Percentiles rank a stretch among this genome's conserved stretches.
These are phyloP conservation scores for Coprinellus micaceus DNA, from an alignment of 768 basidiomycete species.

Conservation along the genomic window DNA sequence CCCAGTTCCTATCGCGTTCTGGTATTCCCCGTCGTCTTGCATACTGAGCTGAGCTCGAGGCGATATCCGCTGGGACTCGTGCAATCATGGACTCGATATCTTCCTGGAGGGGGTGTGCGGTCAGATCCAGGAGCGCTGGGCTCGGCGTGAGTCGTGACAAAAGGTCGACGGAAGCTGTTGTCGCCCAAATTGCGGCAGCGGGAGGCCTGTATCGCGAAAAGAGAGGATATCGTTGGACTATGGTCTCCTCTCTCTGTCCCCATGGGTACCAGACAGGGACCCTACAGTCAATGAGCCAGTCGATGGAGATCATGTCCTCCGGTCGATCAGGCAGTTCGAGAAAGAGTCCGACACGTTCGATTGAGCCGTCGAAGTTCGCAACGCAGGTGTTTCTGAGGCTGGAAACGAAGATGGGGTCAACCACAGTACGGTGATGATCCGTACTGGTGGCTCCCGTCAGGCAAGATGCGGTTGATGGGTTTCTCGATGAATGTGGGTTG, in stretches of 20 bases:
- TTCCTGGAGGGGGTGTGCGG: too few species aligned
- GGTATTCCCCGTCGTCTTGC: too few species aligned
- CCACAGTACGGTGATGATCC: neutral
- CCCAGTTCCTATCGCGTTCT: too few species aligned
- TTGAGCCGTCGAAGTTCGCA: neutral
- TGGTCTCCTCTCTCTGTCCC: neutral
- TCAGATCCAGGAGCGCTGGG: neutral
- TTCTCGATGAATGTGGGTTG: too few species aligned
- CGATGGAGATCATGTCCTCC: neutral
- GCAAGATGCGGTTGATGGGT: too few species aligned
- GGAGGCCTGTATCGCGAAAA: neutral
- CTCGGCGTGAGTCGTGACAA: neutral
- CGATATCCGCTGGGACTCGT: too few species aligned
- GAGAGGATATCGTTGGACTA: neutral
- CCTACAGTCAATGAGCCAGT: neutral
- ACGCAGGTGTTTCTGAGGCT: neutral
- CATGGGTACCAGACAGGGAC: slow-evolving; percentile 1
- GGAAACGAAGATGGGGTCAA: neutral
- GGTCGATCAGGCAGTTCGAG: neutral
- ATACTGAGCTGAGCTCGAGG: too few species aligned
- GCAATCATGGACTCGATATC: too few species aligned
- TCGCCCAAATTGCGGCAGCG: neutral
- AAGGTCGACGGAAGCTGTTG: neutral
- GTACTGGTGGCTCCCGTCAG: neutral
- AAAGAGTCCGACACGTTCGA: neutral